These are phyloP conservation scores for Calonectria montana DNA, from an alignment of 2,329 filamentous ascomycete species.

Conservation along the genomic window DNA sequence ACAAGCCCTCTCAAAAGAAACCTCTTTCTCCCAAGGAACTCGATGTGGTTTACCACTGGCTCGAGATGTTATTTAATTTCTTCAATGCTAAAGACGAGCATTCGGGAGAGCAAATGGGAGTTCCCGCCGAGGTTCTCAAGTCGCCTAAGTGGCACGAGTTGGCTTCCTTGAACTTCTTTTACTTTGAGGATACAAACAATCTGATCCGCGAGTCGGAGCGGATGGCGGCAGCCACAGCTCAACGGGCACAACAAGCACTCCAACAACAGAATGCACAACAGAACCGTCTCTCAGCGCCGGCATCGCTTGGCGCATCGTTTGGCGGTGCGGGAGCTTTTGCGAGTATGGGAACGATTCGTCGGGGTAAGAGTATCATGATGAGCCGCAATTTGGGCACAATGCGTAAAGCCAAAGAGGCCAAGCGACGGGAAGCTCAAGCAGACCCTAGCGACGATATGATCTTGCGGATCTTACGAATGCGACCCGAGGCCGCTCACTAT, in stretches of 20 bases:
- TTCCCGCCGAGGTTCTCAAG: conserved; percentile 91
- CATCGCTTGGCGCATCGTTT: conserved; percentile 52
- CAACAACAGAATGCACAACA: conserved; percentile 58
- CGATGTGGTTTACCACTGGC: conserved; percentile 95
- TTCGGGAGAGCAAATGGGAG: conserved; percentile 82
- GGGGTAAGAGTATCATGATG: conserved; percentile 89
- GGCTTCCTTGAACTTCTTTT: conserved; percentile 97
- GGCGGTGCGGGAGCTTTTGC: conserved; percentile 60
- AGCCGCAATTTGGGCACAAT: conserved; percentile 95
- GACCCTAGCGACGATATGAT: conserved; percentile 99
- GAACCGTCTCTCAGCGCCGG: conserved; percentile 78
- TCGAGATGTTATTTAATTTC: conserved; percentile 90
- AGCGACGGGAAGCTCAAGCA: conserved; percentile 92
- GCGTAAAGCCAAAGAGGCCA: conserved; percentile 95
- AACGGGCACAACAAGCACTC: conserved; percentile 78
- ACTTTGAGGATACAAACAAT: conserved; percentile 91
- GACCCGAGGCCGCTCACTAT: conserved; percentile 88
- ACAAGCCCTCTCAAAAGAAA: conserved; percentile 90
- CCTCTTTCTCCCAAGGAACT: conserved; percentile 88
- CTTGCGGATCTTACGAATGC: conserved; percentile 91
- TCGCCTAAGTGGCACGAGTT: conserved; percentile 99
- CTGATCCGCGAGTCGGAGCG: conserved; percentile 95
- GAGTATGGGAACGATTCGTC: conserved; percentile 75
- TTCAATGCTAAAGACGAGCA: conserved; percentile 94
- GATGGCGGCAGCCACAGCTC: conserved; percentile 89